These are phyloP conservation scores for Terfezia boudieri DNA, from an alignment of 495 filamentous ascomycete species.

Conservation along the genomic window DNA sequence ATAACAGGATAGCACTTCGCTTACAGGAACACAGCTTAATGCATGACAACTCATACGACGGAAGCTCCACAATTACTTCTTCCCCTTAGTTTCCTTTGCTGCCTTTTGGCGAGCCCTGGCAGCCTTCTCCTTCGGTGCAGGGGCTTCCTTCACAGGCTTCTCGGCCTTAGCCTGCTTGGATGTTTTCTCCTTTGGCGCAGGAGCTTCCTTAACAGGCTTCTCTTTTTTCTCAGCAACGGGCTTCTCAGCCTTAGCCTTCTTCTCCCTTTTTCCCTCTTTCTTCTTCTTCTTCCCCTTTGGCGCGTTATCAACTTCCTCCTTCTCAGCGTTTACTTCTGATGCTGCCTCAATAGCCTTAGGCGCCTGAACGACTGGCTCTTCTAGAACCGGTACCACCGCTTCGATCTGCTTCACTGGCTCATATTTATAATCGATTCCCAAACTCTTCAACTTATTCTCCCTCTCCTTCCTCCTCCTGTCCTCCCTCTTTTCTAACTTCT, in stretches of 20 bases:
- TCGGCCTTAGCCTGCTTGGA: constrained; percentile 5
- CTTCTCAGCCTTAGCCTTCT: constrained; percentile 7
- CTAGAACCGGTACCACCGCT: constrained; percentile 6
- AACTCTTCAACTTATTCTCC: constrained; percentile 47
- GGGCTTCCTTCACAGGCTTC: constrained; percentile 11
- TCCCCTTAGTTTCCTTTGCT: neutral
- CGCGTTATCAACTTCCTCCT: constrained; percentile 1
- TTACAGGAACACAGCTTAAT: too few species aligned
- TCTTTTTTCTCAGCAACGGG: neutral
- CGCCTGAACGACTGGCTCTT: constrained; percentile 18
- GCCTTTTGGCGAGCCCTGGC: constrained; percentile 18
- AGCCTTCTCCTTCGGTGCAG: constrained; percentile 20
- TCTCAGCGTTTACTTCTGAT: neutral
- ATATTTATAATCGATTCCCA: constrained; percentile 57
- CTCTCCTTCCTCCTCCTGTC: constrained; percentile 40
- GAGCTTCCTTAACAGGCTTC: constrained; percentile 10
- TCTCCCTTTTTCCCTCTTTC: constrained; percentile 10
- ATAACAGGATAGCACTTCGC: too few species aligned
- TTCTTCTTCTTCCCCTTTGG: constrained; percentile 16
- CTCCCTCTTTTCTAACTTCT: constrained; percentile 45
- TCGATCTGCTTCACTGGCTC: constrained; percentile 34
- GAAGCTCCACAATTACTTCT: neutral
- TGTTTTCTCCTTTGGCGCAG: constrained; percentile 17
- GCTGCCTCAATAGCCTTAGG: constrained; percentile 4
- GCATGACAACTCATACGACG: too few species aligned